Percentiles rank a stretch among this genome's conserved stretches.
Evolutionary conservation across 2,329 filamentous ascomycete genomes (phyloP).

Genomic region (Exophiala mesophila): DNA sequence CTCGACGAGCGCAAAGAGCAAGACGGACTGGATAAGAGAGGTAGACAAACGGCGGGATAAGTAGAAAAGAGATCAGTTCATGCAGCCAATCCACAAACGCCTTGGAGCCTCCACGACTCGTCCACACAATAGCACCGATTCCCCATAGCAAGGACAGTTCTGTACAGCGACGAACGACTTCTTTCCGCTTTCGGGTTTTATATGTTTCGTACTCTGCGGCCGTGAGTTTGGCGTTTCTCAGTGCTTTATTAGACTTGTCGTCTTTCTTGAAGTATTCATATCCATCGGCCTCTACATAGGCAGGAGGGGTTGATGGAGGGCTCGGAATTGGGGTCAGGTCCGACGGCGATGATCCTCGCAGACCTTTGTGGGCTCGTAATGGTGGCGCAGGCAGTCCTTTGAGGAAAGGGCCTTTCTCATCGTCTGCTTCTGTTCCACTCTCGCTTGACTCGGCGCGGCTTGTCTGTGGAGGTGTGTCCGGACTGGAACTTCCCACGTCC

Average conservation of each 20-base stretch:
- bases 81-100: conserved; percentile 15
- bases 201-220: conserved; percentile 25
- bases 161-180: conserved; percentile 45
- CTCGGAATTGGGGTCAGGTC: conserved; percentile 20
- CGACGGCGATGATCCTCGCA: conserved; percentile 47
- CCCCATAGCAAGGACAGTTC: conserved; percentile 52
- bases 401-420: conserved; percentile 72
- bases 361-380: conserved; percentile 68
- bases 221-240: conserved; percentile 2
- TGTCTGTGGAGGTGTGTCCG: conserved; percentile 9
- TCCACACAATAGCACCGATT: conserved; percentile 37
- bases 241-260: conserved; percentile 11
- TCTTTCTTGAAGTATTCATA: conserved; percentile 14
- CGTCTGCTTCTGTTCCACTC: conserved; percentile 90
- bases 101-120: conserved; percentile 7
- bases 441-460: conserved; percentile 60
- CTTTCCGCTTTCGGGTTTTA: conserved; percentile 34
- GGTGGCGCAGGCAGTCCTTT: conserved; percentile 79
- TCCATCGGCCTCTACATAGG: conserved; percentile 16
- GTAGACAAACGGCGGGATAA: conserved; percentile 19
- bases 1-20: conserved; percentile 7
- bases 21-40: conserved; percentile 21
- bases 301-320: conserved; percentile 25
- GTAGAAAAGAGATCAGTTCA: conserved; percentile 15
- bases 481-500: conserved; percentile 4